These are phyloP conservation scores for Xylaria sp. DNA, from an alignment of 2,329 filamentous ascomycete genomes.

Conservation along the genomic window DNA sequence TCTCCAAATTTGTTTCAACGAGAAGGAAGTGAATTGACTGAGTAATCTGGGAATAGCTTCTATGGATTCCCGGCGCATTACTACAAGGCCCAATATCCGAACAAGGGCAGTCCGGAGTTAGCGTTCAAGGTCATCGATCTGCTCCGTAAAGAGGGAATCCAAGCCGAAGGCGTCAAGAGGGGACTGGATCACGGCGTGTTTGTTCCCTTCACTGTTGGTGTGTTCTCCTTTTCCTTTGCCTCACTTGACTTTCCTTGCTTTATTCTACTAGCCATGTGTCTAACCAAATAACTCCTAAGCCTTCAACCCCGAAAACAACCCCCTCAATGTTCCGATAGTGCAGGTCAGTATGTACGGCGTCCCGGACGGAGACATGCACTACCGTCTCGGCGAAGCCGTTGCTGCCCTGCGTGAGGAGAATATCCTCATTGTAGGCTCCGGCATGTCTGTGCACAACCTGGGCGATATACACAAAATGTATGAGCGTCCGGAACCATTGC, in stretches of 20 bases:
- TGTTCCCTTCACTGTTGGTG: constrained; percentile 55
- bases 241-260: background rate
- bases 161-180: constrained; percentile 53
- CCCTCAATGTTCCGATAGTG: constrained; percentile 61
- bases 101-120: constrained; percentile 55
- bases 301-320: constrained; percentile 57
- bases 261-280: background rate
- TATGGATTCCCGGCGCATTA: constrained; percentile 67
- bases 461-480: constrained; percentile 47
- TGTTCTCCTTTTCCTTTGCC: constrained; percentile 6
- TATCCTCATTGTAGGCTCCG: constrained; percentile 63
- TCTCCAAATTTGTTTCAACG: too few species aligned
- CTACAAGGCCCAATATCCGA: constrained; percentile 62
- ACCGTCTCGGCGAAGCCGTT: constrained; percentile 61
- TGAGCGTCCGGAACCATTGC: constrained; percentile 42
- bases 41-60: constrained; percentile 41
- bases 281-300: constrained; percentile 34
- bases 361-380: constrained; percentile 61
- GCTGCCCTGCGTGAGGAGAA: constrained; percentile 60
- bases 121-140: constrained; percentile 53
- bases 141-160: constrained; percentile 53
- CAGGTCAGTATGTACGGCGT: constrained; percentile 65
- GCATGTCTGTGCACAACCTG: constrained; percentile 71
- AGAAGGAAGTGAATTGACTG: constrained; percentile 16
- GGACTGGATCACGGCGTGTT: constrained; percentile 74